phyloP scores from a whole-genome alignment of 164 flowering plant species.

The Nymphaea colorata region DNA sequence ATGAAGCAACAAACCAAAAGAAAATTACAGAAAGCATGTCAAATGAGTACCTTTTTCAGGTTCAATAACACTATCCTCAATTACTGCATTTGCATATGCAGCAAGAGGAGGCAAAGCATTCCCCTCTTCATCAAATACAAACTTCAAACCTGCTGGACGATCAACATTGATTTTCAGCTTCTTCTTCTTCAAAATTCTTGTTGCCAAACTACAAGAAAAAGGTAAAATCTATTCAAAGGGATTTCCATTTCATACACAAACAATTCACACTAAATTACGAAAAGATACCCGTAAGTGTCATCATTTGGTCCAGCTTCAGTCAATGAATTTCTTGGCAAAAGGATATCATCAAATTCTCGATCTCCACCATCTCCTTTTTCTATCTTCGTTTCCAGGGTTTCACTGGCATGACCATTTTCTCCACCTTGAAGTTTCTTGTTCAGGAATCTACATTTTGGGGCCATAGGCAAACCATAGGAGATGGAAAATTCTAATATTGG shows the following conservation, averaged over 20 bases:
- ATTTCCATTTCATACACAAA: not conserved
- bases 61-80: slow-evolving; percentile 17
- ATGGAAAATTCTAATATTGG: slow-evolving; percentile 72
- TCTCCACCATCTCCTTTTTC: slow-evolving; percentile 5
- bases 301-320: slow-evolving; percentile 16
- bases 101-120: slow-evolving; percentile 68
- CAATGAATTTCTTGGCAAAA: slow-evolving; percentile 19
- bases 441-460: slow-evolving; percentile 69
- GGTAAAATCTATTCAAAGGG: not conserved
- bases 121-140: slow-evolving; percentile 83
- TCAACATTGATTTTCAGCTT: slow-evolving; percentile 77
- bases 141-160: slow-evolving; percentile 66
- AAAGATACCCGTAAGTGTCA: slow-evolving; percentile 18
- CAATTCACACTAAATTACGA: slow-evolving; percentile 5
- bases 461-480: slow-evolving; percentile 76
- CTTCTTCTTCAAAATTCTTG: slow-evolving; percentile 67
- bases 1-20: not conserved
- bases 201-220: slow-evolving; percentile 28
- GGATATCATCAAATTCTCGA: slow-evolving; percentile 22
- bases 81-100: slow-evolving; percentile 32
- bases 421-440: slow-evolving; percentile 23
- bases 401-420: slow-evolving; percentile 11
- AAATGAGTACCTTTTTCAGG: slow-evolving; percentile 45
- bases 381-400: slow-evolving; percentile 1
- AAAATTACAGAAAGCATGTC: not conserved